Conservation (phyloP, 768 basidiomycete genomes). For the Auriculariales sp. region DNA sequence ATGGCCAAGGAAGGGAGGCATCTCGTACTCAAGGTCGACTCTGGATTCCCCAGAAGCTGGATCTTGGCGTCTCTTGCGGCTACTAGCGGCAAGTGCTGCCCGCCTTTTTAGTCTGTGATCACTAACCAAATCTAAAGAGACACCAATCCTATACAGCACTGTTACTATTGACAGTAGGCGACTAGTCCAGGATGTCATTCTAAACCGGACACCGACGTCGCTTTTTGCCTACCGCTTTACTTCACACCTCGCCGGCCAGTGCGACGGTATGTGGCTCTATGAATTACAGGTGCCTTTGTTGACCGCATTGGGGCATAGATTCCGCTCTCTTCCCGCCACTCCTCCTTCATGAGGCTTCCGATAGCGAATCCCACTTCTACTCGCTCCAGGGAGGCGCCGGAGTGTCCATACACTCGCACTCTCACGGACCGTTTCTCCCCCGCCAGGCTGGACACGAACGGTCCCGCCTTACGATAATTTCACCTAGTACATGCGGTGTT, state of each 20-base stretch:
- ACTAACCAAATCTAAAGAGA: no score
- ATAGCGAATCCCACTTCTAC: slow-evolving; percentile 55
- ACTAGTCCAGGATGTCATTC: background rate
- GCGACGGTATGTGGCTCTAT: slow-evolving; percentile 14
- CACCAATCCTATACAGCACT: no score
- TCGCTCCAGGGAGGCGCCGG: slow-evolving; percentile 29
- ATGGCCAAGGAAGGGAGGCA: no score
- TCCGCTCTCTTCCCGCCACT: slow-evolving; percentile 45
- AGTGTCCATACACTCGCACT: slow-evolving; percentile 53
- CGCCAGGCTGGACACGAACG: slow-evolving; percentile 17
- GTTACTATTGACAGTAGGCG: background rate
- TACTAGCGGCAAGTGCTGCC: no score
- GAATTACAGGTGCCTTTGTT: background rate
- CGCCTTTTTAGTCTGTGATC: no score
- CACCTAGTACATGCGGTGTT: slow-evolving; percentile 39
- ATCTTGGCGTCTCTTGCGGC: no score
- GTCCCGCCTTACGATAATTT: slow-evolving; percentile 43
- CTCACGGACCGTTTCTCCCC: slow-evolving; percentile 48
- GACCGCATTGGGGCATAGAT: slow-evolving; percentile 2
- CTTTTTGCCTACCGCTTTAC: slow-evolving; percentile 50
- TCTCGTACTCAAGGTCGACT: no score
- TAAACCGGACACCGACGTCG: slow-evolving; percentile 23
- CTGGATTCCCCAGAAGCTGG: no score
- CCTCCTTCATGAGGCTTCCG: slow-evolving; percentile 45
- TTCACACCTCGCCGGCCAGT: slow-evolving; percentile 17